Conservation (phyloP, 1,284 basidiomycete genomes). For the Cryptococcus floricola region DNA sequence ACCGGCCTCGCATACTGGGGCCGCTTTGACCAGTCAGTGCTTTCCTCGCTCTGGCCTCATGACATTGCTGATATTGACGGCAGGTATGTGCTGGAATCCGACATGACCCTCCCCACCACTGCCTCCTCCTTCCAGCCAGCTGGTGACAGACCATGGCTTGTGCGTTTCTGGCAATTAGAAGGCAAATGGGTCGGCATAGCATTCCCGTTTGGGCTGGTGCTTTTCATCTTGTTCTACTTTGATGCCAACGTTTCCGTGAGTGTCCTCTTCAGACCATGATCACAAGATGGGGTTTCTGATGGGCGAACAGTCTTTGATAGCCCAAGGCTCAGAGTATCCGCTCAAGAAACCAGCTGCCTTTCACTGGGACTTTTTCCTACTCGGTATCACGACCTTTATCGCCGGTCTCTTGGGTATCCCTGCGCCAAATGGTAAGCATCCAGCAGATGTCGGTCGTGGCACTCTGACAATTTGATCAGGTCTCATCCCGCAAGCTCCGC, state of each 20-base stretch:
- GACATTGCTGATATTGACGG: neutral
- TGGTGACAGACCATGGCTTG: conserved; percentile 73
- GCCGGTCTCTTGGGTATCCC: conserved; percentile 86
- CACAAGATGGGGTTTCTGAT: neutral
- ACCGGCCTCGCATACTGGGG: conserved; percentile 83
- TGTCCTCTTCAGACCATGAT: neutral
- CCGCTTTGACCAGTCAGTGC: conserved; percentile 55
- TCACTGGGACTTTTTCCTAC: conserved; percentile 73
- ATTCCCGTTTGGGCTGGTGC: conserved; percentile 53
- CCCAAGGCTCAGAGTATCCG: conserved; percentile 86
- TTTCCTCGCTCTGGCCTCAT: neutral
- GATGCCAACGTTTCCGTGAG: conserved; percentile 49
- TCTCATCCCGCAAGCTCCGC: conserved; percentile 91
- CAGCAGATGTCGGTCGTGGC: neutral
- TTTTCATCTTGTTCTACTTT: conserved; percentile 54
- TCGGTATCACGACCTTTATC: conserved; percentile 88
- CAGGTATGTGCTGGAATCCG: conserved; percentile 53
- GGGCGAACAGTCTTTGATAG: conserved; percentile 69
- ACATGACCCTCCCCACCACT: conserved; percentile 63
- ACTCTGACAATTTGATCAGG: conserved; percentile 20
- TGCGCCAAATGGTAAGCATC: conserved; percentile 72
- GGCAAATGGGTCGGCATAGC: conserved; percentile 81
- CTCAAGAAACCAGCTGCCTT: conserved; percentile 89
- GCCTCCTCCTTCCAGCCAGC: conserved; percentile 69
- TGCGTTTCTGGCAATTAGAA: conserved; percentile 85